Evolutionary conservation across 73 alveolate genomes (phyloP), one percentile per base, ranked within the genome.

Genomic region (Symbiodinium natans): DNA sequence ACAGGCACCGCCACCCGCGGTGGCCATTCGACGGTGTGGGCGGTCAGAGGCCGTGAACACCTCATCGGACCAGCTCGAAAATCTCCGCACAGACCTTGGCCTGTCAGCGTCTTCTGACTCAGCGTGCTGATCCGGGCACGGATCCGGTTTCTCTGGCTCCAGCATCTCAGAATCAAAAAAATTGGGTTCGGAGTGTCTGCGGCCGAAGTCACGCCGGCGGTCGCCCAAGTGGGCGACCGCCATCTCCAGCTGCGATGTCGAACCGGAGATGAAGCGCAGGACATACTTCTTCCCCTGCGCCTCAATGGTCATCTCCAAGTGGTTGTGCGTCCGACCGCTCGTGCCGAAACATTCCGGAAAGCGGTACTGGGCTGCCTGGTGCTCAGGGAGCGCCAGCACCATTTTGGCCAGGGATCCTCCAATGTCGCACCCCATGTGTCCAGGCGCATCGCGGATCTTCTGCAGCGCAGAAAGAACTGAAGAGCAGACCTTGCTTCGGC

Each of bases 1-100:
- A 73, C 92, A 77, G n/a, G 98, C 98, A 41, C 98, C 98, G 19
- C 98, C 98, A 27, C 98, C 98, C 25, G 98, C 98, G 19, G 98
- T 92, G n/a, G 89, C 89, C 92, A 92, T 92, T 3, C 98, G 96
- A 13, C 96, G 86, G 87, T 68, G 87, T 0, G 96, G 86, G 33
- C 77, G 31, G 13, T 38, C 43, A 3, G 96, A 89, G 39, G 87
- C 46, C 10, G 80, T 40, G 77, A 89, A 89, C n/a, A 89, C 96
- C 77, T 89, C 96, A 29, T 89, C 96, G 11, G 96, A 89, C 96
- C 96, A 89, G 87, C 96, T 89, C 52, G 96, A 89, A 23, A 88
- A 88, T 29, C 86, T 88, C 25, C 95, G 95, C 31, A 86, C 29
- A 43, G 59, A 88, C 42, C 86, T 82, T 86, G n/a, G n/a, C n/a